phyloP scores from a whole-genome alignment of 2,329 filamentous ascomycete genomes.

The Thielaviopsis punctulata region DNA sequence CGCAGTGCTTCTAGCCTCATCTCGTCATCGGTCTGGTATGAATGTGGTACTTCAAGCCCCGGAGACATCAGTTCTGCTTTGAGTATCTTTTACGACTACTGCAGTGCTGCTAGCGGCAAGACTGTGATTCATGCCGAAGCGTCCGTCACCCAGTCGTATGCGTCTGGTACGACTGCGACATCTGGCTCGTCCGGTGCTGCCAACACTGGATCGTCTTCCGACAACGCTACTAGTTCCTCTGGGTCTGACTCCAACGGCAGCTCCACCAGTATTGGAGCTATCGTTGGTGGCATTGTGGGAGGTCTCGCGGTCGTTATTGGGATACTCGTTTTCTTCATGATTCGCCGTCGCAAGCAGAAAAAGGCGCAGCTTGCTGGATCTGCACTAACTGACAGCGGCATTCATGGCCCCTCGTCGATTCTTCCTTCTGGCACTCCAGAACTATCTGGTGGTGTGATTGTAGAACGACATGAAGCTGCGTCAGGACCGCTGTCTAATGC shows the following conservation, averaged over 20 bases:
- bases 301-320: conserved; percentile 17
- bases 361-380: background rate
- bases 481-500: background rate
- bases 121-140: conserved; percentile 24
- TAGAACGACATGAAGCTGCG: background rate
- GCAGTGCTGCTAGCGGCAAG: conserved; percentile 29
- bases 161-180: conserved; percentile 10
- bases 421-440: conserved; percentile 3
- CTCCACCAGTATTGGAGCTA: conserved; percentile 18
- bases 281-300: conserved; percentile 19
- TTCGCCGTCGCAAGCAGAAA: conserved; percentile 1
- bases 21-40: conserved; percentile 26
- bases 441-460: background rate
- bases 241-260: conserved; percentile 8
- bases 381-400: background rate
- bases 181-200: conserved; percentile 3
- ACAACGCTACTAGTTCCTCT: background rate
- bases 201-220: background rate
- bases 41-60: conserved; percentile 26
- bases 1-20: conserved; percentile 25
- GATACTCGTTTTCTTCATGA: conserved; percentile 18
- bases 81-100: conserved; percentile 29
- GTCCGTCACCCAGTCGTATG: conserved; percentile 19
- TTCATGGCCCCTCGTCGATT: background rate
- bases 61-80: conserved; percentile 30